Evolutionary conservation across 352 stramenopile species (phyloP).

Genomic region (Phytophthora brassicae): DNA sequence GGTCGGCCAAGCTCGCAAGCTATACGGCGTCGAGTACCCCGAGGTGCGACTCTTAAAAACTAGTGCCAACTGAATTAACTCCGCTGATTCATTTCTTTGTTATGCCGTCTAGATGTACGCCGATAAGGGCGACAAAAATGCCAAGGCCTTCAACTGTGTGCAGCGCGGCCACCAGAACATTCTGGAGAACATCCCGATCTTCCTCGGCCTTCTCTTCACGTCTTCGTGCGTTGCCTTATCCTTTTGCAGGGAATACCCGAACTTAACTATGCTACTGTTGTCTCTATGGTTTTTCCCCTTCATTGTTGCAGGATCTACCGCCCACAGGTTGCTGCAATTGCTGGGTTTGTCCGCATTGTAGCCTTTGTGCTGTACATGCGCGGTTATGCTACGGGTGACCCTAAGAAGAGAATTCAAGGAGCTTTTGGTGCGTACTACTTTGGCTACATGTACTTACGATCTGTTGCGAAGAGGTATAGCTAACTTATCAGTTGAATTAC

Average conservation of each 20-base stretch:
- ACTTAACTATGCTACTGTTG: neutral
- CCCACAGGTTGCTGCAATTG: constrained; percentile 59
- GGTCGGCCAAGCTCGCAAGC: constrained; percentile 62
- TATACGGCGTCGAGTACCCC: constrained; percentile 64
- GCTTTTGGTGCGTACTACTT: constrained; percentile 45
- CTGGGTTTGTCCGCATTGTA: constrained; percentile 50
- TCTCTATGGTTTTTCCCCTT: neutral
- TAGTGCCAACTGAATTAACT: neutral
- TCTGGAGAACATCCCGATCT: constrained; percentile 85
- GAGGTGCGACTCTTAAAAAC: constrained; percentile 23
- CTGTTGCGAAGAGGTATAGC: neutral
- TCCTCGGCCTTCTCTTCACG: constrained; percentile 55
- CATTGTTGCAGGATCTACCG: constrained; percentile 50
- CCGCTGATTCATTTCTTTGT: neutral
- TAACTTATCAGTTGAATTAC: neutral
- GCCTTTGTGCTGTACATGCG: constrained; percentile 70
- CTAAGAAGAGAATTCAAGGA: constrained; percentile 59
- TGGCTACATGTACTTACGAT: neutral
- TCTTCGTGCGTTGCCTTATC: constrained; percentile 59
- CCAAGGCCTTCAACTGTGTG: constrained; percentile 89
- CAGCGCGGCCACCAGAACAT: constrained; percentile 93
- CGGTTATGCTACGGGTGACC: constrained; percentile 64
- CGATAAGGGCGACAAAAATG: constrained; percentile 88
- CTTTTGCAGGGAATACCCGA: too few relatives aligned
- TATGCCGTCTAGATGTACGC: constrained; percentile 75